These are phyloP conservation scores for Arthonia radiata DNA, from an alignment of 495 filamentous ascomycete species.

Conservation along the genomic window DNA sequence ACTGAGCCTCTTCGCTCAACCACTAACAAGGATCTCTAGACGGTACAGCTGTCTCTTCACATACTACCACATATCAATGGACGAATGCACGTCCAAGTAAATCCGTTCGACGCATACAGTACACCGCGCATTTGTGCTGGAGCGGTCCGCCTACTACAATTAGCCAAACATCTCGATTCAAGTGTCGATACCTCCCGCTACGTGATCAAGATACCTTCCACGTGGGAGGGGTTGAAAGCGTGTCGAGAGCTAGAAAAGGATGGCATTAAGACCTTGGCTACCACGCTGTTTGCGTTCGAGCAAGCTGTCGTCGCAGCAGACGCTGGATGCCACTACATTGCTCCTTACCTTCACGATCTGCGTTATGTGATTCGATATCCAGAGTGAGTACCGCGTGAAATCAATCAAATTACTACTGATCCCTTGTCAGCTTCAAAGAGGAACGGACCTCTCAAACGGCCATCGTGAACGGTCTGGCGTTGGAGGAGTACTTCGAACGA, in stretches of 20 bases:
- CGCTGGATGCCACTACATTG: constrained; percentile 31
- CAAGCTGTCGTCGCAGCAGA: constrained; percentile 32
- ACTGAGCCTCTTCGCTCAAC: not conserved
- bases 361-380: constrained; percentile 11
- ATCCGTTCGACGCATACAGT: constrained; percentile 29
- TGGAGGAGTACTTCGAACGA: constrained; percentile 27
- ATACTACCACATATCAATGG: constrained; percentile 28
- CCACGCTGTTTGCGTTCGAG: constrained; percentile 31
- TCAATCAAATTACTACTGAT: not conserved
- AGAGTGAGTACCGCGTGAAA: not conserved
- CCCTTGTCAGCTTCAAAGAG: constrained; percentile 17
- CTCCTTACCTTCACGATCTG: constrained; percentile 39
- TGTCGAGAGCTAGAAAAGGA: constrained; percentile 27
- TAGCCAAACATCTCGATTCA: too few relatives aligned
- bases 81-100: constrained; percentile 33
- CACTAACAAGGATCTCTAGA: too few relatives aligned
- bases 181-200: too few relatives aligned
- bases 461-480: constrained; percentile 22
- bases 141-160: too few relatives aligned
- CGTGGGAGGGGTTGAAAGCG: constrained; percentile 38
- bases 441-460: constrained; percentile 18
- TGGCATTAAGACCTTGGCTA: constrained; percentile 31
- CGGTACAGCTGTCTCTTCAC: constrained; percentile 20
- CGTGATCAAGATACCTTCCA: constrained; percentile 40
- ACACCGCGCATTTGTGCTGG: too few relatives aligned